These are phyloP conservation scores for Durusdinium trenchii DNA, from an alignment of 73 alveolate species.

Conservation along the genomic window DNA sequence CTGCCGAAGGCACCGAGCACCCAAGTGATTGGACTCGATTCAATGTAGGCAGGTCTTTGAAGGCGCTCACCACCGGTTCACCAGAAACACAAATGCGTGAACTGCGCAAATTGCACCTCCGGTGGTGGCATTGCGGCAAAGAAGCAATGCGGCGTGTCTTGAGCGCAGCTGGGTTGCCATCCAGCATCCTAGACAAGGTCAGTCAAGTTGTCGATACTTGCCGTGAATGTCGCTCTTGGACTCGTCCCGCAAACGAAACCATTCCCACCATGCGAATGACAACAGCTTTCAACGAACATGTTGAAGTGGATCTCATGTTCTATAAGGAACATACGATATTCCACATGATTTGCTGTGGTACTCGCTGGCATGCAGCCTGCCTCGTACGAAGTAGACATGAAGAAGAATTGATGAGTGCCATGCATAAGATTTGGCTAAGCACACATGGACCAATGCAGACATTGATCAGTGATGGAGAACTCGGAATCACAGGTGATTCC, in stretches of 20 bases:
- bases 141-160: not conserved
- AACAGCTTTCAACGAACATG: slow-evolving; percentile 14
- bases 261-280: not conserved
- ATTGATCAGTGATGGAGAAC: slow-evolving; percentile 13
- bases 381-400: not conserved
- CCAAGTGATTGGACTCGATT: slow-evolving; percentile 35
- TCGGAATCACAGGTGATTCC: not conserved
- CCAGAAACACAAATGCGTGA: not conserved
- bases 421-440: not conserved
- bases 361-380: slow-evolving; percentile 50
- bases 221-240: slow-evolving; percentile 23
- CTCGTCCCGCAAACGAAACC: not conserved
- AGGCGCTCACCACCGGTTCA: not conserved
- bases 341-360: slow-evolving; percentile 28
- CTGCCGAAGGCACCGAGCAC: not conserved
- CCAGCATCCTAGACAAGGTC: not conserved
- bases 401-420: not conserved
- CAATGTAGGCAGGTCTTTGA: not conserved
- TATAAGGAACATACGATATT: not conserved
- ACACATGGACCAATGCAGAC: slow-evolving; percentile 30
- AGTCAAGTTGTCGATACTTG: not conserved
- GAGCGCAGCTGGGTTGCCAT: not conserved
- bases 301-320: slow-evolving; percentile 13
- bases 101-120: slow-evolving; percentile 20
- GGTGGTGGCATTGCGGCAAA: slow-evolving; percentile 33